These are phyloP conservation scores for Steccherinum ochraceum DNA, from an alignment of 768 basidiomycete species.

Conservation along the genomic window DNA sequence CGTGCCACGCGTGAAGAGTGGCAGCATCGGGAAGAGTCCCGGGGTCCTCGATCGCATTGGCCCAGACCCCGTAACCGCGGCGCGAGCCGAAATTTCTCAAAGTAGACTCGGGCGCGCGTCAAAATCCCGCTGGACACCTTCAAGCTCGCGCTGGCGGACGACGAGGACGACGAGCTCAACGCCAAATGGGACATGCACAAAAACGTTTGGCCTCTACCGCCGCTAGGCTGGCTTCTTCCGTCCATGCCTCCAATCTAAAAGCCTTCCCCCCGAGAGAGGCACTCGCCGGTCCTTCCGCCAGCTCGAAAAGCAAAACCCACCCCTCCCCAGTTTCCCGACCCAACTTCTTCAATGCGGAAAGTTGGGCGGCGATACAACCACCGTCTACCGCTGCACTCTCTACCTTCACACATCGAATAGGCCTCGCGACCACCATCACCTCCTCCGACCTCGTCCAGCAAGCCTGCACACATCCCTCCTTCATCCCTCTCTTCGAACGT, in stretches of 20 bases:
- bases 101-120: no score
- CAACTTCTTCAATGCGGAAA: slow-evolving; percentile 50
- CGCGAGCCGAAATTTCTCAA: no score
- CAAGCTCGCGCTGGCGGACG: neutral
- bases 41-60: no score
- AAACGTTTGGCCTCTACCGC: slow-evolving; percentile 46
- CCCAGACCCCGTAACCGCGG: no score
- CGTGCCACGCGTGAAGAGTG: no score
- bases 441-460: slow-evolving; percentile 55
- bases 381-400: slow-evolving; percentile 65
- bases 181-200: slow-evolving; percentile 53
- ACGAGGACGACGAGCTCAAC: slow-evolving; percentile 11
- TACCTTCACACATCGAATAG: slow-evolving; percentile 73
- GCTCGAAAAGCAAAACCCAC: slow-evolving; percentile 8
- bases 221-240: slow-evolving; percentile 40
- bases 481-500: slow-evolving; percentile 46
- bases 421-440: slow-evolving; percentile 52
- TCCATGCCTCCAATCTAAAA: slow-evolving; percentile 48
- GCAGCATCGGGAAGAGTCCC: no score
- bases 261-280: slow-evolving; percentile 60
- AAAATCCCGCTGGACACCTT: neutral
- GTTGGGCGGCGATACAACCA: slow-evolving; percentile 68
- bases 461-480: slow-evolving; percentile 77
- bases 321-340: slow-evolving; percentile 6
- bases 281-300: slow-evolving; percentile 19